These are phyloP conservation scores for Hypholoma sublateritium DNA, from an alignment of 768 basidiomycete genomes.

Conservation along the genomic window DNA sequence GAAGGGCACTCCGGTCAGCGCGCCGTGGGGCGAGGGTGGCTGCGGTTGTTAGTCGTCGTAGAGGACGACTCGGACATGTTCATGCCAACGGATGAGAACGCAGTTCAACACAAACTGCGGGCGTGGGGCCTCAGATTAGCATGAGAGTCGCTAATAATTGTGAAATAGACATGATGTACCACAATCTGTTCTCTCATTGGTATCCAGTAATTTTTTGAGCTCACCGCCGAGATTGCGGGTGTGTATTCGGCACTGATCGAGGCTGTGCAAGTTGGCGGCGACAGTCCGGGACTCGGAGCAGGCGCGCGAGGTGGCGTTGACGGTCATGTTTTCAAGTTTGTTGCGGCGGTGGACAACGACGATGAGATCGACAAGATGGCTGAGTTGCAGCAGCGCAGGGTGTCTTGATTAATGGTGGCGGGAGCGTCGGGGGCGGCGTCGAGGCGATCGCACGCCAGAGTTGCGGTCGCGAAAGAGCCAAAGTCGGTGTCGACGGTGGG, in stretches of 20 bases:
- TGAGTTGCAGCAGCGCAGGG: slow-evolving; percentile 68
- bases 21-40: too few species aligned
- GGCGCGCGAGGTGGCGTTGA: slow-evolving; percentile 65
- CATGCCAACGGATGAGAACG: too few species aligned
- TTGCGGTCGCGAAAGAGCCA: slow-evolving; percentile 54
- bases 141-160: background rate
- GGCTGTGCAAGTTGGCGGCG: slow-evolving; percentile 64
- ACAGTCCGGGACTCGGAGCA: slow-evolving; percentile 84
- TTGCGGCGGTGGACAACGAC: slow-evolving; percentile 63
- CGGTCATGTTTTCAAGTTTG: slow-evolving; percentile 73
- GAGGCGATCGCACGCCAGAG: slow-evolving; percentile 38
- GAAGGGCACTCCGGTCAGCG: too few species aligned
- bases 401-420: slow-evolving; percentile 53
- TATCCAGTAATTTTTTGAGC: slow-evolving; percentile 57
- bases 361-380: slow-evolving; percentile 68
- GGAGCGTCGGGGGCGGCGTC: slow-evolving; percentile 8
- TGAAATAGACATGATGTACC: slow-evolving; percentile 26
- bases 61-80: too few species aligned
- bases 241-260: slow-evolving; percentile 60
- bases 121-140: too few species aligned
- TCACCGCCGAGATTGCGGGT: slow-evolving; percentile 61
- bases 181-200: slow-evolving; percentile 50
- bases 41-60: too few species aligned
- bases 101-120: too few species aligned
- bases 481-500: slow-evolving; percentile 49